Base-by-base conservation (phyloP, 805 yeast genomes). In the Suhomyces sp. region DNA sequence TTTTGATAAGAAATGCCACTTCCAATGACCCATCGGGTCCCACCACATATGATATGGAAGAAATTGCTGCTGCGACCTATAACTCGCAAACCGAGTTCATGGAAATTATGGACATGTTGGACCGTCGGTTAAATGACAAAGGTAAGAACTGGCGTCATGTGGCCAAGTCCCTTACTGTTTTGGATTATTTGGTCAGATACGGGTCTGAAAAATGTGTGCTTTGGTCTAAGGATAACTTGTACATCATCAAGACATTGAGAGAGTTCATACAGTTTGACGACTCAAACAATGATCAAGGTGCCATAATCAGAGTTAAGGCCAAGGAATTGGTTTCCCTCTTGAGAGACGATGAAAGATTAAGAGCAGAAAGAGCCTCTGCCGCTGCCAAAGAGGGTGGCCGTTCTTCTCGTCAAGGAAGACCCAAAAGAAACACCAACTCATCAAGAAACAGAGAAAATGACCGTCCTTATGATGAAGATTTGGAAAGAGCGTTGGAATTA, bases 71-170 rank as follows among this genome's bases (percentile, higher is more conserved):
- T 34, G 71, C 77, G 47, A 85, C 96, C 1, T 82, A 75, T 55
- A 83, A 80, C 47, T 63, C 67, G 53, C 72, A 64, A 43, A 78
- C 82, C 5, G 95, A 87, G 50, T 79, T 88, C 50, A 72, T 88
- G 52, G 95, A 88, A 54, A 79, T 88, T 30, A 85, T 91, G 95
- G 97, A 91, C 54, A 88, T 91, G 82, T 63, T 91, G 28, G 97
- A 91, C 63, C 78, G 88, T 47, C 76, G 98, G 44, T 67, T 91
- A 46, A 91, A 91, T 54, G 98, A 91, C 56, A 90, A 90, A 68
- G 98, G 98, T 42, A 90, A 88, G 59, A 85, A 91, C 64, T 91
- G 97, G 97, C 76, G 96, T 47, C 98, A 91, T 58, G 90, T 91
- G 32, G 90, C 95, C 44, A 93, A 91, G 60, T 81, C 95, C 1